Conservation (phyloP, 371 early-diverging fungal genomes). For the Conidiobolus incongruus region DNA sequence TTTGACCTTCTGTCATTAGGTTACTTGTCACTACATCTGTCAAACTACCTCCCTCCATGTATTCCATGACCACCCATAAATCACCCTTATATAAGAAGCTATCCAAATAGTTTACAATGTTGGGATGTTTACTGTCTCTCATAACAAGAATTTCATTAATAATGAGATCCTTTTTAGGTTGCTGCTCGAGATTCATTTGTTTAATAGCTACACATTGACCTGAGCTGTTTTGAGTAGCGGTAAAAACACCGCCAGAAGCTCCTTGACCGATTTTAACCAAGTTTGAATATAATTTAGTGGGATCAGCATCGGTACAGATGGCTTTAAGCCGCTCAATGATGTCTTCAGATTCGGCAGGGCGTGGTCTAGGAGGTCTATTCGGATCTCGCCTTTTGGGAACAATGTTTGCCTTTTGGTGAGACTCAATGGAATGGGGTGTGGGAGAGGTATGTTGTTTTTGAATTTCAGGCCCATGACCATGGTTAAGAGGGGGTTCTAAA, state of each 20-base stretch:
- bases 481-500: conserved; percentile 2
- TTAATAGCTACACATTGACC: conserved; percentile 70
- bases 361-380: conserved; percentile 5
- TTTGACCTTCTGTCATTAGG: conserved; percentile 88
- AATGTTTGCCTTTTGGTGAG: conserved; percentile 8
- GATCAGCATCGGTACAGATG: conserved; percentile 80
- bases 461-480: background rate
- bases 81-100: conserved; percentile 72
- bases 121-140: conserved; percentile 71
- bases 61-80: conserved; percentile 91
- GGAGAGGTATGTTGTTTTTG: conserved; percentile 7
- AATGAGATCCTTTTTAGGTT: conserved; percentile 89
- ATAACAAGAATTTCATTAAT: conserved; percentile 93
- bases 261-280: conserved; percentile 89
- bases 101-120: conserved; percentile 93
- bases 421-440: conserved; percentile 9
- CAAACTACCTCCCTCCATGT: conserved; percentile 89
- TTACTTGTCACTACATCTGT: conserved; percentile 80
- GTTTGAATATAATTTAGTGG: conserved; percentile 43
- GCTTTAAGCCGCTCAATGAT: conserved; percentile 61
- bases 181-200: conserved; percentile 88
- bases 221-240: conserved; percentile 45
- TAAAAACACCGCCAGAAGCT: conserved; percentile 86
- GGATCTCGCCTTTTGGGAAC: conserved; percentile 8
- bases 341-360: conserved; percentile 20